Evolutionary conservation across 2,329 filamentous ascomycete species (phyloP).

Genomic region (Claviceps digitariae): DNA sequence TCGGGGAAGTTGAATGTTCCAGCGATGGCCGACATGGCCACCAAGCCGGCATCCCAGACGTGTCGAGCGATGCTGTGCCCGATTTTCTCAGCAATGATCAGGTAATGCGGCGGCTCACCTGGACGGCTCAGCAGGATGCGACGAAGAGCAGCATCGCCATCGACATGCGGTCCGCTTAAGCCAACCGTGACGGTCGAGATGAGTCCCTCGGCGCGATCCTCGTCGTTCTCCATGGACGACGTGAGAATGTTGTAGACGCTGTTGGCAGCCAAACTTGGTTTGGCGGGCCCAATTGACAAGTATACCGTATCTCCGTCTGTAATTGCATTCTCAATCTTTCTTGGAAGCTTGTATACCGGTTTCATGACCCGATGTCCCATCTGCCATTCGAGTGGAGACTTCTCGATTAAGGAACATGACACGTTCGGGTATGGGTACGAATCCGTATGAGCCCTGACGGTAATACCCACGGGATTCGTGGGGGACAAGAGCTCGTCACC

Average conservation of each 20-base stretch:
- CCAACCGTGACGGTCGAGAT: slow-evolving; percentile 31
- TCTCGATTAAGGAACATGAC: slow-evolving; percentile 13
- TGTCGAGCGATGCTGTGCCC: slow-evolving; percentile 47
- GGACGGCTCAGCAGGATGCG: slow-evolving; percentile 16
- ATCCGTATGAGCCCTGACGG: slow-evolving; percentile 19
- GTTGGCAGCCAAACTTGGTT: slow-evolving; percentile 14
- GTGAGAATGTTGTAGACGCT: slow-evolving; percentile 14
- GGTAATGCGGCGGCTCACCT: slow-evolving; percentile 10
- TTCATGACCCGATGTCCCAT: slow-evolving; percentile 29
- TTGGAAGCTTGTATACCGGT: slow-evolving; percentile 16
- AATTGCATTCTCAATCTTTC: slow-evolving; percentile 13
- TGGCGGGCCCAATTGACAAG: slow-evolving; percentile 15
- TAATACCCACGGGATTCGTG: slow-evolving; percentile 28
- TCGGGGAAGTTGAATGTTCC: slow-evolving; percentile 15
- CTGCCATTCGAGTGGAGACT: slow-evolving; percentile 16
- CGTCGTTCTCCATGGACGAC: slow-evolving; percentile 9
- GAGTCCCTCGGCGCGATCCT: slow-evolving; percentile 18
- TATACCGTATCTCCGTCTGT: slow-evolving; percentile 13
- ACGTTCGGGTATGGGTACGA: slow-evolving; percentile 9
- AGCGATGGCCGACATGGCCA: slow-evolving; percentile 24
- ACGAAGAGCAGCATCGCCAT: slow-evolving; percentile 15
- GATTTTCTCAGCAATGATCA: slow-evolving; percentile 41
- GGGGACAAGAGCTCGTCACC: slow-evolving; percentile 41
- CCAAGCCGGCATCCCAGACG: slow-evolving; percentile 44
- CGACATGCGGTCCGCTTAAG: slow-evolving; percentile 14